Conservation (phyloP, 495 filamentous ascomycete species). For the Lineolata rhizophorae region DNA sequence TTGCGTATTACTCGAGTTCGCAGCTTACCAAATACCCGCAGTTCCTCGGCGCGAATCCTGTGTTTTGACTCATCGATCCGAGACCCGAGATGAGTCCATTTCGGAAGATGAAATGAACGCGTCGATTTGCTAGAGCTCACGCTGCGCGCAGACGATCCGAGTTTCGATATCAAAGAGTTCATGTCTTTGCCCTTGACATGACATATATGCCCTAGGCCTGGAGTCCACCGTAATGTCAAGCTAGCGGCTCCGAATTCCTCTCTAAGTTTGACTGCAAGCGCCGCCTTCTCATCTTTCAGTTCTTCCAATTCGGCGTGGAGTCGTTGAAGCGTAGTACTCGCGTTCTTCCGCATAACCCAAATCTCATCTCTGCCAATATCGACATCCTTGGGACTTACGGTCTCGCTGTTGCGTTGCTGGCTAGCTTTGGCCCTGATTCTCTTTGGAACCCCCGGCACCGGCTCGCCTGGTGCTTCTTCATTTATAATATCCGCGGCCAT, state of each 20-base stretch:
- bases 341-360: constrained; percentile 69
- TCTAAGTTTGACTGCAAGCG: constrained; percentile 37
- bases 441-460: constrained; percentile 14
- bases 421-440: constrained; percentile 6
- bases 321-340: constrained; percentile 36
- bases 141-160: constrained; percentile 26
- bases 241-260: constrained; percentile 20
- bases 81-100: constrained; percentile 63
- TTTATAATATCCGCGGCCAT: constrained; percentile 44
- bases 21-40: constrained; percentile 44
- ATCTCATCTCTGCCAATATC: constrained; percentile 33
- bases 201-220: constrained; percentile 67
- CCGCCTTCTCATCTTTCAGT: constrained; percentile 32
- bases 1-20: constrained; percentile 56
- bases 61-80: constrained; percentile 48
- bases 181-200: constrained; percentile 74
- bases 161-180: constrained; percentile 22
- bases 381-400: too few species aligned
- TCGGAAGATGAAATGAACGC: constrained; percentile 57
- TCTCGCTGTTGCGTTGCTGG: too few species aligned
- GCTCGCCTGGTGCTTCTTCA: constrained; percentile 30
- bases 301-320: constrained; percentile 43
- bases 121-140: constrained; percentile 67
- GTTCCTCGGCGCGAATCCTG: constrained; percentile 62
- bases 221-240: constrained; percentile 63